Evolutionary conservation across 192 early-diverging fungal species (phyloP), one percentile per base, ranked within the genome.

Genomic region (Coemansia sp.): DNA sequence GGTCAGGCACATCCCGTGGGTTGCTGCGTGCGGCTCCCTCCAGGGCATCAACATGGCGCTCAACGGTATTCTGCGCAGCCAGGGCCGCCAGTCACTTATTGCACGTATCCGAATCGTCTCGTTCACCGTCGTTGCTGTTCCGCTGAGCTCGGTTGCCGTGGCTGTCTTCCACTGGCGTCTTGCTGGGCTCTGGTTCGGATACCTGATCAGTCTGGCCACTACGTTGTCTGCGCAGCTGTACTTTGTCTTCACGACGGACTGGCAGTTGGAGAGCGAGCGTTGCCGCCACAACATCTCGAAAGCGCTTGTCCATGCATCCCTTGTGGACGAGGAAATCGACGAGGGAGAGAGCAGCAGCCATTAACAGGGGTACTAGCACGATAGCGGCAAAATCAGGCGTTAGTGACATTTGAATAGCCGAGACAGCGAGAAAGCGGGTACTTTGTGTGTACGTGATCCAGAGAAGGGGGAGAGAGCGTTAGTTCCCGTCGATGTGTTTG

Each of bases 131-230:
- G 56, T 85, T 19, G 76, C 67, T 8, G 8, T 87, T 17, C 86
- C 86, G 14, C 41, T 87, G 14, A 79, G 85, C 9, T 64, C 75
- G 2, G 58, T 75, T 17, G 61, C 72, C 9, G 71, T 74, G 5
- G 70, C 87, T 59, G 69, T 78, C 49, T 46, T 82, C 34, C 61
- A 76, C 7, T 85, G 82, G 84, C 82, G 84, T 2, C 82, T 92
- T 15, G 78, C 81, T 11, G 90, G 90, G 9, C 75, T 92, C 23
- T 92, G 90, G 90, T 45, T 71, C 0, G 85, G 86, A 6, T 74
- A 88, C n/a, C 71, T 82, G 42, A 60, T 82, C 19, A 85, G 77
- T 17, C 41, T 68, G 5, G 9, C 65, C 7, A 25, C 53, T 5
- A 60, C 63, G 2, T 41, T 67, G 62, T 40, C 46, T 5, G 49